Evolutionary conservation across 2,329 filamentous ascomycete genomes (phyloP), one percentile per base, ranked within the genome.

Genomic region (Pyrenochaeta sp.): DNA sequence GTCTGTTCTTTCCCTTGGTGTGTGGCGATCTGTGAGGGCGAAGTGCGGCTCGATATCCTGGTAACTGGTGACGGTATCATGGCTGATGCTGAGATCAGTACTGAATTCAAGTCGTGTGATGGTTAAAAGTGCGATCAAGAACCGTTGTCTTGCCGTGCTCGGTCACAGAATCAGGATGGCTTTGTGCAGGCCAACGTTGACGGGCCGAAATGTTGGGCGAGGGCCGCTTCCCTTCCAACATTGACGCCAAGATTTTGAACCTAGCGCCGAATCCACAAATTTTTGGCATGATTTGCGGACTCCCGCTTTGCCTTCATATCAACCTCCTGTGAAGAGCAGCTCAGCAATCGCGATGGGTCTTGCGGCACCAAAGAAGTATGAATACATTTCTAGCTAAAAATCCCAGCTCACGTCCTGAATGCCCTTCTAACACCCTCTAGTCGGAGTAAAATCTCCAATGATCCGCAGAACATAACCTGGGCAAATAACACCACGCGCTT

Each of bases 391-490:
- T 44, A 23, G 35, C 12, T 31, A 17, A 52, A n/a, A 5, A 49
- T 39, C 4, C 14, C 3, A 23, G 10, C 36, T 27, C 20, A 4
- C 12, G 17, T 11, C n/a, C 17, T 11, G n/a, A 18, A 4, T 27
- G 36, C 36, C 12, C 4, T 39, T 42, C 57, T 68, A 62, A 68
- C 51, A 17, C 30, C 20, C 48, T 23, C 55, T 64, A 86, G 84
- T 67, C 81, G 79, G 66, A 82, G 82, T 42, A 96, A 94, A 79
- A 87, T 98, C 71, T 90, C 89, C 63, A 84, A 90, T 73, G 95
- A 99, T 77, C 95, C 95, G 7, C 97, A 98, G 79, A 99, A 98
- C 77, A 97, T 91, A 42, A 87, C 86, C 83, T 99, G 95, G 95
- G 88, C 89, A 51, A 88, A 89, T 68, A 89, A 93, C 73, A 91